A percentile compares a stretch with the other conserved stretches of the same genome.
phyloP scores from a whole-genome alignment of 345 rosid species.

The Citrus trifoliata region DNA sequence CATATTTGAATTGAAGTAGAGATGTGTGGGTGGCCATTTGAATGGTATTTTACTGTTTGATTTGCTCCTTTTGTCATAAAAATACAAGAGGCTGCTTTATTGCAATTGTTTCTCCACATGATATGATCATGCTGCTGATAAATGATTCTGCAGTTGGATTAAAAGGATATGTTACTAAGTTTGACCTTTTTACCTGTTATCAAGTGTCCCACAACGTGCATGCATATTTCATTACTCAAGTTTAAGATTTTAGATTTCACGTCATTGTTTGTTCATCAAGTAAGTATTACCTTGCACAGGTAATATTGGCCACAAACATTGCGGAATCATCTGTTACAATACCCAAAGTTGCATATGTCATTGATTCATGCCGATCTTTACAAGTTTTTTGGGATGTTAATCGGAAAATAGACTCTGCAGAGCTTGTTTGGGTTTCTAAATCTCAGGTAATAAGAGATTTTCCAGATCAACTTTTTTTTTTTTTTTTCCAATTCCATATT shows the following conservation, averaged over 20 bases:
- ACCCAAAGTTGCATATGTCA: conserved; percentile 87
- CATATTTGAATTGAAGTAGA: background rate
- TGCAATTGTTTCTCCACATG: background rate
- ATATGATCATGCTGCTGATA: background rate
- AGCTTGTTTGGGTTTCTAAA: conserved; percentile 88
- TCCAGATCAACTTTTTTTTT: background rate
- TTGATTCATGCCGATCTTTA: conserved; percentile 92
- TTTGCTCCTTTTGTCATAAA: background rate
- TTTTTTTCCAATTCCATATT: conserved; percentile 4
- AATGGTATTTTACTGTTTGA: background rate
- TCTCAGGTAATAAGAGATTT: conserved; percentile 66
- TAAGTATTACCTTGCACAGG: conserved; percentile 38
- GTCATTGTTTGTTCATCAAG: conserved; percentile 7
- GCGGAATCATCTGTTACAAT: conserved; percentile 97
- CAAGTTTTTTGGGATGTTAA: conserved; percentile 81
- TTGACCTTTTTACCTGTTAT: background rate
- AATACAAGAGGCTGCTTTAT: background rate
- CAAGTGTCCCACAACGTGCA: background rate
- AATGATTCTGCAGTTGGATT: background rate
- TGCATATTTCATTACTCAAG: background rate
- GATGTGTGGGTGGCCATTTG: background rate
- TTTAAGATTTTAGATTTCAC: background rate
- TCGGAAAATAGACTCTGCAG: conserved; percentile 57
- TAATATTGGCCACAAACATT: conserved; percentile 89
- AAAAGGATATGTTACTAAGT: background rate